Conservation (phyloP, 164 flowering plant species). For the Berberis thunbergii region DNA sequence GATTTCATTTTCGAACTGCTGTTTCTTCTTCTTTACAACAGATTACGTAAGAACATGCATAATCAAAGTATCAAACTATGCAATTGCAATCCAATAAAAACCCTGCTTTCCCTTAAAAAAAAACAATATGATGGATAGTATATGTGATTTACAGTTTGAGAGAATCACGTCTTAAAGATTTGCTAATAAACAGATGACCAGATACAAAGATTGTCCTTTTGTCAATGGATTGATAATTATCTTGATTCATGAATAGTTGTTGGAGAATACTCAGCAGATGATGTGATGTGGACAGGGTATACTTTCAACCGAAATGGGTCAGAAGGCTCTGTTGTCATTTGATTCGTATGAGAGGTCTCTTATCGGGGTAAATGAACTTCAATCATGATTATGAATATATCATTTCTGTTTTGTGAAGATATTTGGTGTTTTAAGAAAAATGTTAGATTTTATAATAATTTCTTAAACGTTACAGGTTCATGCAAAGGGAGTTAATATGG, state of each 20-base stretch:
- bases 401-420: background rate
- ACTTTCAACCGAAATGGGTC: conserved; percentile 87
- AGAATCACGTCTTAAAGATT: no score
- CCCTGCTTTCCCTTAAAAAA: no score
- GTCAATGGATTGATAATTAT: no score
- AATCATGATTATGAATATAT: background rate
- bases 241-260: background rate
- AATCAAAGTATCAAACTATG: no score
- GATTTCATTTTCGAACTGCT: no score
- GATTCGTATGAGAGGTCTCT: conserved; percentile 72
- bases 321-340: conserved; percentile 45
- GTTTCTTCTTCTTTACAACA: no score
- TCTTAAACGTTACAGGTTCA: conserved; percentile 50
- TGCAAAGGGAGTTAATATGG: conserved; percentile 64
- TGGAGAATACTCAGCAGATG: background rate
- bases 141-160: no score
- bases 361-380: conserved; percentile 45
- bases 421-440: background rate
- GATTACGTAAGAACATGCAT: no score
- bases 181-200: no score
- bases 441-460: background rate
- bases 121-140: no score
- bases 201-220: no score
- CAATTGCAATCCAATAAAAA: no score
- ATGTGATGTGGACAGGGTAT: conserved; percentile 51